Evolutionary conservation across 192 early-diverging fungal species (phyloP).

Genomic region (Backusella tarrabulga): DNA sequence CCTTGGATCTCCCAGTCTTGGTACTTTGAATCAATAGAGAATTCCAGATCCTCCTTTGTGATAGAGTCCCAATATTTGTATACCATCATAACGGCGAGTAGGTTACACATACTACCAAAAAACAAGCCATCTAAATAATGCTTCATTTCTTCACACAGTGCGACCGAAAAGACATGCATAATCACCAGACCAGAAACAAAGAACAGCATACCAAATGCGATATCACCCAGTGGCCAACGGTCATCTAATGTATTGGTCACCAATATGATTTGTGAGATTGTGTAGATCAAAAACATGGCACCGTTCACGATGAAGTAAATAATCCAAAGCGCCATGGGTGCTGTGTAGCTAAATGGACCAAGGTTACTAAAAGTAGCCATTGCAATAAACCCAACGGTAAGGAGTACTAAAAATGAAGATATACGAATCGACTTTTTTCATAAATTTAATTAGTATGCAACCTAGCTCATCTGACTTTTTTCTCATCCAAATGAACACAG

Average conservation of each 20-base stretch:
- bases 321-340: constrained; percentile 76
- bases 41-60: constrained; percentile 97
- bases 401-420: constrained; percentile 75
- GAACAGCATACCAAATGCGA: constrained; percentile 83
- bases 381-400: constrained; percentile 70
- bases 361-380: constrained; percentile 79
- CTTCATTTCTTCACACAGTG: constrained; percentile 84
- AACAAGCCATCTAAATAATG: constrained; percentile 97
- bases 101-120: constrained; percentile 88
- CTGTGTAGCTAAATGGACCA: constrained; percentile 54
- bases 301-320: constrained; percentile 87
- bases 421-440: constrained; percentile 73
- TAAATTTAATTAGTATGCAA: constrained; percentile 1
- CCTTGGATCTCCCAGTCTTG: constrained; percentile 76
- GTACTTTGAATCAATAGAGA: constrained; percentile 71
- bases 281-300: constrained; percentile 79
- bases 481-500: not conserved
- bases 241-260: constrained; percentile 94
- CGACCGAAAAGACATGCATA: constrained; percentile 71
- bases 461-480: not conserved
- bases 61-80: constrained; percentile 99
- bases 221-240: constrained; percentile 93
- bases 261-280: constrained; percentile 85
- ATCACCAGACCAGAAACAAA: constrained; percentile 85
- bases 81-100: constrained; percentile 97